A percentile compares a stretch with the other conserved stretches of the same genome.
Conservation (phyloP, 345 rosid species). For the Salix viminalis region DNA sequence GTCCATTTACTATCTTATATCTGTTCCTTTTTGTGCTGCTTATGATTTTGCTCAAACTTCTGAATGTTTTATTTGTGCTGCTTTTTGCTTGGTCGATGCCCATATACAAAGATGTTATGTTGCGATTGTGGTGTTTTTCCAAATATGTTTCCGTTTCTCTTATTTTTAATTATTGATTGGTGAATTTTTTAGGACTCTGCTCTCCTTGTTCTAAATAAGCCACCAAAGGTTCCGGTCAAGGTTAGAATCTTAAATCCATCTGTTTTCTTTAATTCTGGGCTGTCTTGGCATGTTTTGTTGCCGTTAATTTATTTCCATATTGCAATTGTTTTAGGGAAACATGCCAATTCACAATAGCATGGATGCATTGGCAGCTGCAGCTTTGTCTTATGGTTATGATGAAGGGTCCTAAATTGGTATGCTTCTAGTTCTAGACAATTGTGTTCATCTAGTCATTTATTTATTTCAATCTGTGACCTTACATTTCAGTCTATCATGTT, state of each 20-base stretch:
- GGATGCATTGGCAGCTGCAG: conserved; percentile 96
- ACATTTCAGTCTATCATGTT: too few species aligned
- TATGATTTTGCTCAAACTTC: neutral
- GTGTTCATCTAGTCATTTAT: neutral
- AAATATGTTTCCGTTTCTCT: neutral
- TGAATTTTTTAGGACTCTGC: conserved; percentile 60
- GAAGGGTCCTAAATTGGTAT: conserved; percentile 91
- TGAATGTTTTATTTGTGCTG: neutral
- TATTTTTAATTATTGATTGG: neutral
- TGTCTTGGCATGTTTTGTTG: neutral
- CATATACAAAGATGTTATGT: neutral
- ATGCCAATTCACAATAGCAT: conserved; percentile 87
- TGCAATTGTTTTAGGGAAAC: conserved; percentile 47
- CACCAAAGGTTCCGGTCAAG: conserved; percentile 87
- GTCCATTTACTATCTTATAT: too few species aligned
- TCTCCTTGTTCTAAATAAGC: conserved; percentile 77
- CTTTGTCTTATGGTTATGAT: conserved; percentile 69
- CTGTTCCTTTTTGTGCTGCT: too few species aligned
- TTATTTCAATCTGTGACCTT: neutral
- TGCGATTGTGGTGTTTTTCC: neutral
- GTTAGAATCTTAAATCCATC: conserved; percentile 28
- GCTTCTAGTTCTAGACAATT: conserved; percentile 1
- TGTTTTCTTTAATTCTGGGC: neutral
- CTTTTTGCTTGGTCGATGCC: neutral
- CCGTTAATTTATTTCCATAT: conserved; percentile 6